Percentiles rank a stretch among this genome's conserved stretches.
Conservation (phyloP, 306 rosid genomes). For the Malus sylvestris region DNA sequence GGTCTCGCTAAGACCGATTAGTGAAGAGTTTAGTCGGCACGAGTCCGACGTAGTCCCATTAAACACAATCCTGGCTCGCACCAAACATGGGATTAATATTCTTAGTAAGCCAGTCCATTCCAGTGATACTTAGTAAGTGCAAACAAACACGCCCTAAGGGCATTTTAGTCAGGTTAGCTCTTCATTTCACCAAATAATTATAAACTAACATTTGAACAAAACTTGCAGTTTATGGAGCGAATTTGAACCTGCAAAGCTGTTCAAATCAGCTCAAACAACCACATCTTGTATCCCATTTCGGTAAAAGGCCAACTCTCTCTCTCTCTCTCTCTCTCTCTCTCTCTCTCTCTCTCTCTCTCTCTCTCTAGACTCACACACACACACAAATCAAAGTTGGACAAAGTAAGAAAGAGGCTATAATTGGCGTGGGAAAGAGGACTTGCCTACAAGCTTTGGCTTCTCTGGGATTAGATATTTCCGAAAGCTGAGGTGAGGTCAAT, state of each 20-base stretch:
- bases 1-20: too few relatives aligned
- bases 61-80: too few relatives aligned
- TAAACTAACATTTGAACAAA: slow-evolving; percentile 8
- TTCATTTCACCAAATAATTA: not conserved
- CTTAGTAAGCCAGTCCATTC: too few relatives aligned
- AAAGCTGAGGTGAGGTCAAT: slow-evolving; percentile 40
- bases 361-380: not conserved
- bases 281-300: slow-evolving; percentile 28
- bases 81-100: too few relatives aligned
- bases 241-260: slow-evolving; percentile 44
- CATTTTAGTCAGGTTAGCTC: slow-evolving; percentile 15
- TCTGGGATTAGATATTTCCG: slow-evolving; percentile 56
- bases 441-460: slow-evolving; percentile 34
- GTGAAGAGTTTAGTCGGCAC: too few relatives aligned
- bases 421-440: slow-evolving; percentile 33
- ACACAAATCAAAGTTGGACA: slow-evolving; percentile 18
- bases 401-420: slow-evolving; percentile 52
- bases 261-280: slow-evolving; percentile 40
- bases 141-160: slow-evolving; percentile 5
- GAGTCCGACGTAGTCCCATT: too few relatives aligned
- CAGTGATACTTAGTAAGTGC: too few relatives aligned
- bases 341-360: slow-evolving; percentile 13
- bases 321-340: slow-evolving; percentile 18
- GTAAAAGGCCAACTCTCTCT: slow-evolving; percentile 35
- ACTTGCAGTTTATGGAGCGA: slow-evolving; percentile 41